Evolutionary conservation across 139 green algal species (phyloP).

Genomic region (Micromonas commoda): DNA sequence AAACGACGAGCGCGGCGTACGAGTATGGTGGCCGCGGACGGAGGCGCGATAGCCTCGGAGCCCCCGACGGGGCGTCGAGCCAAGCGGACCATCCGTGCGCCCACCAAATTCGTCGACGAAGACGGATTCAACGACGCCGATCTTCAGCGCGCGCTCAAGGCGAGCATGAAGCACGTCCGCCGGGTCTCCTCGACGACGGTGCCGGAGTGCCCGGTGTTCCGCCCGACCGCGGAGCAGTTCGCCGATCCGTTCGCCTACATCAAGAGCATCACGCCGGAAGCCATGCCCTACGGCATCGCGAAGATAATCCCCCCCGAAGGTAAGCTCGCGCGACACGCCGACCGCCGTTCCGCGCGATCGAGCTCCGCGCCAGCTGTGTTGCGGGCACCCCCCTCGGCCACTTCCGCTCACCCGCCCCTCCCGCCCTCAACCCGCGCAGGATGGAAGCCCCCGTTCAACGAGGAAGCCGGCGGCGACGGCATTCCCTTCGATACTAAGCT

Average conservation of each 20-base stretch:
- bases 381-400: neutral
- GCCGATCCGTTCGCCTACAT: conserved; percentile 41
- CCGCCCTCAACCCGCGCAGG: neutral
- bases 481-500: conserved; percentile 2
- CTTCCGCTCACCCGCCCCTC: neutral
- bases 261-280: conserved; percentile 12
- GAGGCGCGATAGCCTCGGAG: too few relatives aligned
- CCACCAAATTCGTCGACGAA: neutral
- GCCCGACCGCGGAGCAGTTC: conserved; percentile 53
- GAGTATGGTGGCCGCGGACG: too few relatives aligned
- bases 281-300: conserved; percentile 6
- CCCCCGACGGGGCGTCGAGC: too few relatives aligned
- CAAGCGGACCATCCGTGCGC: neutral
- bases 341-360: neutral
- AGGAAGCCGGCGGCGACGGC: neutral
- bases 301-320: conserved; percentile 23
- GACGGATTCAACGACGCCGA: neutral
- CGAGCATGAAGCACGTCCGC: neutral
- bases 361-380: too few relatives aligned
- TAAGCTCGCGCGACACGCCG: conserved; percentile 3
- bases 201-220: conserved; percentile 46
- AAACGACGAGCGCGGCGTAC: too few relatives aligned
- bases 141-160: neutral
- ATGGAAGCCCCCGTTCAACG: neutral
- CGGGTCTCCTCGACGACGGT: neutral